Base-by-base conservation (phyloP, 176 grass and related monocot species). In the Bothriochloa decipiens region DNA sequence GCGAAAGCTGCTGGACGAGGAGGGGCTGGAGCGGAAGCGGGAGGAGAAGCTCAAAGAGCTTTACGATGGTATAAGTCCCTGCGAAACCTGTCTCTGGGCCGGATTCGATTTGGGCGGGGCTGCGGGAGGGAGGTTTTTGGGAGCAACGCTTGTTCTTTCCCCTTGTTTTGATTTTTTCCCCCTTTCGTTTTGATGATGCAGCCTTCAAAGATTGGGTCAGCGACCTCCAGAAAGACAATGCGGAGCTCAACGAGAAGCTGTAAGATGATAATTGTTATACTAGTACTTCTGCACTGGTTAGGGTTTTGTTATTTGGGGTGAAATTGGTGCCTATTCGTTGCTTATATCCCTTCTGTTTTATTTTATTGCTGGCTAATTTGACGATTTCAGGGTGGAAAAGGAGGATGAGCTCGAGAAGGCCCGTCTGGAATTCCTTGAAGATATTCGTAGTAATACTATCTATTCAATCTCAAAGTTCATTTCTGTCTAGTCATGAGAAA, bases 1-100 rank as follows among this genome's bases (percentile, higher is more conserved):
- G 83, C 68, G 84, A 62, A 92, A 86, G 89, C 71, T 87, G 18
- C 42, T 76, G 11, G 82, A 83, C 14, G 78, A 91, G n/a, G 85
- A 91, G n/a, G 85, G 68, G 29, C 57, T 80, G 78, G 64, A 75
- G 25, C 64, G 10, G 57, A 83, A 81, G n/a, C 58, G 45, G 67
- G 57, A 83, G 47, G 28, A 36, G n/a, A 11, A 76, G 0, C 18
- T 83, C 63, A 76, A 69, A 26, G 65, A 88, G 66, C 70, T 90
- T 22, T 72, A 76, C n/a, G 11, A 84, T 25, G 87, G 92, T 94
- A 62, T 2, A 86, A 83, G 72, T 7, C 65, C 7, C 23, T n/a
- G 5, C 14, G 4, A 3, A 28, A 64, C 61, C 61, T 14, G 26
- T 63, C 25, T 63, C 61, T 4, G 25, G 61, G 25, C 11, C 5